Evolutionary conservation across 371 early-diverging fungal genomes (phyloP).

Genomic region (Mucor lusitanicus): DNA sequence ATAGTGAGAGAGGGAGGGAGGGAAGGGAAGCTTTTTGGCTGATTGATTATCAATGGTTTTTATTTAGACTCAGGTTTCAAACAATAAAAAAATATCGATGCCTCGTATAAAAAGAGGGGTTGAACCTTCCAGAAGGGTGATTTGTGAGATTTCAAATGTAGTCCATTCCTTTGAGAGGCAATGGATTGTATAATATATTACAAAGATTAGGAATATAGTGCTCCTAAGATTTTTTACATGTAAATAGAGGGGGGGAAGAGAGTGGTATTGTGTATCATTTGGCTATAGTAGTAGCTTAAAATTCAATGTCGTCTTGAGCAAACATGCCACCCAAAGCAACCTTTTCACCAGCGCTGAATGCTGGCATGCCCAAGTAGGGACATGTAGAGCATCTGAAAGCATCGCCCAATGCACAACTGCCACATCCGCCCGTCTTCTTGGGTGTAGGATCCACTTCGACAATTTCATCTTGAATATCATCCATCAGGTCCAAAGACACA

Average conservation of each 20-base stretch:
- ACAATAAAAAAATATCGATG: no score
- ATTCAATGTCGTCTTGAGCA: constrained; percentile 54
- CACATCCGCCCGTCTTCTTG: constrained; percentile 55
- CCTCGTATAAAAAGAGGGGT: background rate
- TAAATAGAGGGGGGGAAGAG: background rate
- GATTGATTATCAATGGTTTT: background rate
- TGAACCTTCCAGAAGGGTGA: background rate
- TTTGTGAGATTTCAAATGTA: background rate
- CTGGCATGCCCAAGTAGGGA: constrained; percentile 98
- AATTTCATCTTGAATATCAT: constrained; percentile 48
- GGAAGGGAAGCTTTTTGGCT: background rate
- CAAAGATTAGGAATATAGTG: background rate
- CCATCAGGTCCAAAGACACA: constrained; percentile 72
- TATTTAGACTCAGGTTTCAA: background rate
- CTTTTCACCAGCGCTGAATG: constrained; percentile 97
- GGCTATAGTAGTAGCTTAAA: constrained; percentile 19
- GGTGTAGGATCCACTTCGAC: constrained; percentile 62
- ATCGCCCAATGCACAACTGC: constrained; percentile 97
- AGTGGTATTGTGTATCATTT: background rate
- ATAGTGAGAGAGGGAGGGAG: background rate
- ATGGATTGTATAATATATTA: background rate
- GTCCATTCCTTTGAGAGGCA: background rate
- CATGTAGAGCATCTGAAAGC: constrained; percentile 98
- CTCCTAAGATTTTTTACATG: background rate
- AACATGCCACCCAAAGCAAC: constrained; percentile 74